phyloP scores from a whole-genome alignment of 1,284 basidiomycete genomes.

The Stygiomarasmius scandens region DNA sequence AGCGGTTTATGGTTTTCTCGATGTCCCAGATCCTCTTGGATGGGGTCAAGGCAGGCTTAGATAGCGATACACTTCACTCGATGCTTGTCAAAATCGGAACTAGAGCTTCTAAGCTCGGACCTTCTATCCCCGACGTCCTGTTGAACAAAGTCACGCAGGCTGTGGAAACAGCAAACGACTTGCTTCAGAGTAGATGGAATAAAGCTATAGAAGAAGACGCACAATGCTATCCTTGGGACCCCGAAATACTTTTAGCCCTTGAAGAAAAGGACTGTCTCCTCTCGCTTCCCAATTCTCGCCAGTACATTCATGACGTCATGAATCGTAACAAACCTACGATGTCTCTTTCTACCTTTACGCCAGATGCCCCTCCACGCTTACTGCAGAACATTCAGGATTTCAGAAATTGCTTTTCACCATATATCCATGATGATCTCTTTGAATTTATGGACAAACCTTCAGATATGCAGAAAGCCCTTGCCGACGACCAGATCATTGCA shows the following conservation, averaged over 20 bases:
- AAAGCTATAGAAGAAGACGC: constrained; percentile 27
- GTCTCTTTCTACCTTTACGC: constrained; percentile 14
- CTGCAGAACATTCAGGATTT: constrained; percentile 7
- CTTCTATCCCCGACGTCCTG: background rate
- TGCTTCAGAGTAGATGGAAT: constrained; percentile 34
- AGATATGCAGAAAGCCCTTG: background rate
- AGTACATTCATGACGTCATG: constrained; percentile 28
- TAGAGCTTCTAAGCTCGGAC: constrained; percentile 39
- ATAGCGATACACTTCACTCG: constrained; percentile 35
- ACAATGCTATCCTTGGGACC: constrained; percentile 18
- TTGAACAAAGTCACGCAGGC: background rate
- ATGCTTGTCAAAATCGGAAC: constrained; percentile 38
- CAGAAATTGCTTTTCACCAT: constrained; percentile 5
- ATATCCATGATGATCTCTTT: no score
- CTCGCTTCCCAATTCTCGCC: constrained; percentile 12
- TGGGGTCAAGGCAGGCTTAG: constrained; percentile 19
- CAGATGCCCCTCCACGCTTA: background rate
- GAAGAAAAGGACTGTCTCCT: constrained; percentile 29
- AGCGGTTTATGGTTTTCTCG: constrained; percentile 47
- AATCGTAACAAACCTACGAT: background rate
- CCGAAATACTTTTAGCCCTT: constrained; percentile 26
- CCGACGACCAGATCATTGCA: constrained; percentile 21
- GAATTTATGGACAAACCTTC: no score
- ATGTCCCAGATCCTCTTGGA: constrained; percentile 34
- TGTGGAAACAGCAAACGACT: background rate